A percentile compares a stretch with the other conserved stretches of the same genome.
Conservation (phyloP, 2,329 filamentous ascomycete genomes). For the Exophiala aquamarina region DNA sequence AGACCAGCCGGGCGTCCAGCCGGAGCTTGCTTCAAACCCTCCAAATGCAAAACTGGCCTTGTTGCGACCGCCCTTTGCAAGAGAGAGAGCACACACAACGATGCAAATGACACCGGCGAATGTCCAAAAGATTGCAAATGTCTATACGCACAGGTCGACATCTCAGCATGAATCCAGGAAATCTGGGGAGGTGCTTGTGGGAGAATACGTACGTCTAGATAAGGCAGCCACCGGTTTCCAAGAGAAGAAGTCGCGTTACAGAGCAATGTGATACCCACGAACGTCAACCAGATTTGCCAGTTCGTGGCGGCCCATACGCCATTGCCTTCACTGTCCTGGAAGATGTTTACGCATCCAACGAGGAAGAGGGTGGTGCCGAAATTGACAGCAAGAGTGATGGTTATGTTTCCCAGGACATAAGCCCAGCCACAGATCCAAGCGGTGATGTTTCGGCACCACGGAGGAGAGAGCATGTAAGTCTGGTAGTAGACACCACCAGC, state of each 20-base stretch:
- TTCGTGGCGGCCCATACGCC: slow-evolving; percentile 45
- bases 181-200: no score
- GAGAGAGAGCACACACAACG: slow-evolving; percentile 59
- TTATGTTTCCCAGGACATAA: slow-evolving; percentile 77
- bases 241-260: slow-evolving; percentile 53
- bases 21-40: slow-evolving; percentile 67
- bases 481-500: slow-evolving; percentile 78
- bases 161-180: not conserved
- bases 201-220: slow-evolving; percentile 62
- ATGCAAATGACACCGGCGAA: slow-evolving; percentile 69
- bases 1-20: slow-evolving; percentile 70
- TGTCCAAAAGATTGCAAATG: slow-evolving; percentile 72
- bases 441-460: slow-evolving; percentile 60
- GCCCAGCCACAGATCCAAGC: slow-evolving; percentile 75
- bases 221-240: slow-evolving; percentile 54
- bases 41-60: slow-evolving; percentile 64
- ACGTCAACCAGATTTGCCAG: slow-evolving; percentile 51
- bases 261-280: slow-evolving; percentile 50
- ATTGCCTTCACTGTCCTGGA: slow-evolving; percentile 47
- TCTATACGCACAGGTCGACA: slow-evolving; percentile 45
- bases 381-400: slow-evolving; percentile 79
- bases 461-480: slow-evolving; percentile 70
- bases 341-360: slow-evolving; percentile 57
- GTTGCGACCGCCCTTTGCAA: slow-evolving; percentile 68
- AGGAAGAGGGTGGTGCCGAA: slow-evolving; percentile 65